A percentile compares a stretch with the other conserved stretches of the same genome.
Conservation (phyloP, 495 filamentous ascomycete genomes). For the Lophiotrema nucula region DNA sequence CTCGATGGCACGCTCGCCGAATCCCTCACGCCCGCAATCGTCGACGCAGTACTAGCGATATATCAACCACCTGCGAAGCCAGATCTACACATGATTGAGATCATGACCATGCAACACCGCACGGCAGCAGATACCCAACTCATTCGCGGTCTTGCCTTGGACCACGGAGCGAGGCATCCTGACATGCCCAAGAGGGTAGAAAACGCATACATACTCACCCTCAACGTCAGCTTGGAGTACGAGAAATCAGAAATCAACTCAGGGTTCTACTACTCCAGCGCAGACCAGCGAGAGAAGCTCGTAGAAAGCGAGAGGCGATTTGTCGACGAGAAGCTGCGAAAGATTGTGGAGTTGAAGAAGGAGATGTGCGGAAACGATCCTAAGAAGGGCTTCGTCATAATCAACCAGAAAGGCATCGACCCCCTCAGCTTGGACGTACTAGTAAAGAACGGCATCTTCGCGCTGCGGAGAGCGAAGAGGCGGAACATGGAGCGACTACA, state of each 20-base stretch:
- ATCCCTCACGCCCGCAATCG: slow-evolving; percentile 87
- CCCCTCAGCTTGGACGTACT: slow-evolving; percentile 91
- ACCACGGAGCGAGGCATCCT: slow-evolving; percentile 94
- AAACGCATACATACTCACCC: slow-evolving; percentile 89
- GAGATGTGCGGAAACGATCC: slow-evolving; percentile 91
- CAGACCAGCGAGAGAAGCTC: slow-evolving; percentile 93
- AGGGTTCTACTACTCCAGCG: slow-evolving; percentile 96
- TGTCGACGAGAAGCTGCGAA: slow-evolving; percentile 93
- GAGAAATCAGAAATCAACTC: slow-evolving; percentile 99
- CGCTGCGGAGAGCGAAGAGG: slow-evolving; percentile 89
- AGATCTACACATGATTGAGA: slow-evolving; percentile 98
- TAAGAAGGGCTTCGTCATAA: slow-evolving; percentile 94
- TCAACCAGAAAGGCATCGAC: slow-evolving; percentile 99
- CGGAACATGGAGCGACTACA: slow-evolving; percentile 98
- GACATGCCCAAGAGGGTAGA: slow-evolving; percentile 97
- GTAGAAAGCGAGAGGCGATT: slow-evolving; percentile 96
- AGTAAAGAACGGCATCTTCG: slow-evolving; percentile 96
- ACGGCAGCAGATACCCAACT: slow-evolving; percentile 94
- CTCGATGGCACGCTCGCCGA: slow-evolving; percentile 83
- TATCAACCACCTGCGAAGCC: slow-evolving; percentile 87
- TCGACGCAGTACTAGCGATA: slow-evolving; percentile 93
- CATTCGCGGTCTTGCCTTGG: slow-evolving; percentile 86
- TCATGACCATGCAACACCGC: slow-evolving; percentile 99
- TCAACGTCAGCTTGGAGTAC: slow-evolving; percentile 97
- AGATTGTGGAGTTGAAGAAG: slow-evolving; percentile 98